Evolutionary conservation across 23 red algal species (phyloP), one percentile per base, ranked within the genome.

Genomic region (Agarophyton chilense): DNA sequence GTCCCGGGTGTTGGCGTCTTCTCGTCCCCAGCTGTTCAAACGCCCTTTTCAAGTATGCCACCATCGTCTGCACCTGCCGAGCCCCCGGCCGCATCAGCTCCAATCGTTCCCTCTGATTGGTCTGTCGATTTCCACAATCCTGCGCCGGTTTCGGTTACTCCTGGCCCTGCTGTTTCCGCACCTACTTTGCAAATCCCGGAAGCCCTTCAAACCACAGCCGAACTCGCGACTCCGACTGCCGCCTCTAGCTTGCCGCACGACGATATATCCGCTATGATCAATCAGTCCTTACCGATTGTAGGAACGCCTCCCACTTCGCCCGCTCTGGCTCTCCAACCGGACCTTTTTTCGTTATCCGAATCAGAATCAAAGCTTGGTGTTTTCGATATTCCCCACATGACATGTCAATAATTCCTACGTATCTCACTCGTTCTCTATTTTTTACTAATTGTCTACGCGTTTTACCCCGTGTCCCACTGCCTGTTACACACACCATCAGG

Each of bases 331-430:
- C 39, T 72, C 14, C 65, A 72, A 72, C 65, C 65, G 36, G 65
- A 72, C n/a, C 33, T 44, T 72, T 72, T 72, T 72, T 72, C 65
- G 65, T 28, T 72, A 72, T 72, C 65, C 35, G 65, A 72, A 19
- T 43, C 65, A 17, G 65, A 72, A 43, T 24, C 34, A 19, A 72
- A 72, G 65, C 21, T 72, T n/a, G 65, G 65, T n/a, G 65, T 72
- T n/a, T 72, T 72, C 39, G 65, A 72, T 43, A 72, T 72, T 43
- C 65, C 65, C 21, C 65, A 72, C 35, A 72, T 72, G 65, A 72
- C 65, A 72, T 72, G 65, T 72, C 65, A 72, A 72, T 72, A 72
- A 72, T 72, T 44, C 65, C 65, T 44, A 44, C 39, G 42, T 42
- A 72, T 44, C 61, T 72, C 65, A 72, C 65, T 72, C 65, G 35